These are phyloP conservation scores for Pseudotulostoma volvatum DNA, from an alignment of 495 filamentous ascomycete genomes.

Conservation along the genomic window DNA sequence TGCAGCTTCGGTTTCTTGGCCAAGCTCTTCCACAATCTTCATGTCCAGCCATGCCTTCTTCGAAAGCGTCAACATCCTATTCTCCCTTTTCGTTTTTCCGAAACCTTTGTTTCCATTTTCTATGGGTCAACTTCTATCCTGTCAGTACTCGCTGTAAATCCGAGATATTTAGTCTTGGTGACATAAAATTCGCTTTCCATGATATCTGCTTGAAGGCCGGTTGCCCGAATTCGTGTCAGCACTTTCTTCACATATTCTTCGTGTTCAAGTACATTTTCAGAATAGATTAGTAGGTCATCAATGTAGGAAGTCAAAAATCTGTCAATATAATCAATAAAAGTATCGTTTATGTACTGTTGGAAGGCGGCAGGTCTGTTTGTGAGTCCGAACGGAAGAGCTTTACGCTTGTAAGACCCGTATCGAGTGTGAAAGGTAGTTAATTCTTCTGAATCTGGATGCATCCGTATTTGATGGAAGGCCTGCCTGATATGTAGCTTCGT, in stretches of 20 bases:
- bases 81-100: no score
- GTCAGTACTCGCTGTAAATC: slow-evolving; percentile 13
- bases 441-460: no score
- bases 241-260: slow-evolving; percentile 6
- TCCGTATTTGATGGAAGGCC: no score
- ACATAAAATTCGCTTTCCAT: slow-evolving; percentile 21
- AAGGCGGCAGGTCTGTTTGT: no score
- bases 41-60: no score
- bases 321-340: slow-evolving; percentile 8
- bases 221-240: slow-evolving; percentile 2
- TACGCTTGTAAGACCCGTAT: slow-evolving; percentile 14
- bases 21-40: no score
- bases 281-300: slow-evolving; percentile 21
- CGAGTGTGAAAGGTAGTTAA: slow-evolving; percentile 3
- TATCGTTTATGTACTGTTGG: slow-evolving; percentile 13
- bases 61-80: no score
- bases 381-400: slow-evolving; percentile 16
- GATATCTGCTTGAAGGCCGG: slow-evolving; percentile 9
- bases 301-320: slow-evolving; percentile 15
- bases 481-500: no score
- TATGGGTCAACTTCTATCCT: slow-evolving; percentile 14
- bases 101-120: slow-evolving; percentile 11
- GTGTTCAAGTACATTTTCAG: slow-evolving; percentile 6
- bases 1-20: no score
- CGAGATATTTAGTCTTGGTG: no score